Base-by-base conservation (phyloP, 148 eudicot genomes). In the Talinum fruticosum region DNA sequence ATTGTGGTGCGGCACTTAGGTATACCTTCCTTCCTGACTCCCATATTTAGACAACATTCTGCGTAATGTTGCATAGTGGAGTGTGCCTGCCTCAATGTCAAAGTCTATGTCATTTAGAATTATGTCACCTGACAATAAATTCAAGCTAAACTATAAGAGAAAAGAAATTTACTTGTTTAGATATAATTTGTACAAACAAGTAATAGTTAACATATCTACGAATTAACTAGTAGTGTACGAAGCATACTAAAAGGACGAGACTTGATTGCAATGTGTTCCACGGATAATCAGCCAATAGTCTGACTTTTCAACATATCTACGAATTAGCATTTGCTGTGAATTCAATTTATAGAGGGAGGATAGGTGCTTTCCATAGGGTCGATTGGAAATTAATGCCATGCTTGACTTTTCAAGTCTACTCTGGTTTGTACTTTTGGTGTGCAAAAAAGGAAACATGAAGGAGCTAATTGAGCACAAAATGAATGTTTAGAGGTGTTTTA, bases 1-100 rank as follows among this genome's bases (percentile, higher is more conserved):
- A 82, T 23, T 85, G 81, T 1, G 87, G 85, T 6, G 85, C 85
- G 0, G 81, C 87, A 7, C 62, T 61, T 62, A 85, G 29, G 77
- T 85, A 82, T 64, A 82, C 79, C 51, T 64, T 74, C 41, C 33
- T 79, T 8, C 81, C 66, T 16, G 71, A 24, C 66, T 83, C 15
- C 77, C 71, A 6, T 41, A 41, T 10, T 77, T 71, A 3, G 32
- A 16, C 33, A 84, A 34, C 24, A 38, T 54, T 2, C 57, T 28
- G 26, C 82, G 80, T 35, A 81, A 62, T 6, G 51, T 47, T 7
- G 57, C 80, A 3, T 79, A 76, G 45, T 79, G 76, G 5, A 72
- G 64, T 4, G 49, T 66, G n/a, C 86, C 86, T 16, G 18, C 23
- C 53, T 80, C 83, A 32, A 80, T 84, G 75, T 84, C 82, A 61